Conservation (phyloP, 495 filamentous ascomycete genomes). For the Jackrogersella multiformis region DNA sequence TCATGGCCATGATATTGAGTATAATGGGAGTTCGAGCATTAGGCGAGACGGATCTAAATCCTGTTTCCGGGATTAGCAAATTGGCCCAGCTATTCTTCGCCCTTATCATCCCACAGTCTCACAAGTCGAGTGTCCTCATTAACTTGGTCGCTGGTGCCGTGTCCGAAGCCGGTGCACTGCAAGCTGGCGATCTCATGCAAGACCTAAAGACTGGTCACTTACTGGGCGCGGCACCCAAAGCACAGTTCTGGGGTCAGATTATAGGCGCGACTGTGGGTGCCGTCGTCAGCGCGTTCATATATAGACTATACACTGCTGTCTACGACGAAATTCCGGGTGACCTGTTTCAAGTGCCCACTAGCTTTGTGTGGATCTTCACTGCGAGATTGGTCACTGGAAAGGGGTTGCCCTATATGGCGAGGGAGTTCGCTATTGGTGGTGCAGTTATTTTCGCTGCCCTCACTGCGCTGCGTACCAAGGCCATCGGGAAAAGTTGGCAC, state of each 20-base stretch:
- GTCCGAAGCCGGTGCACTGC: constrained; percentile 82
- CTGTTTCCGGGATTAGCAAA: constrained; percentile 96
- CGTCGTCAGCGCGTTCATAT: constrained; percentile 84
- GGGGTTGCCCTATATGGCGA: constrained; percentile 83
- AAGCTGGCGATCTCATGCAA: constrained; percentile 98
- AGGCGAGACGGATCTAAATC: constrained; percentile 96
- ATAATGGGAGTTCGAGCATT: constrained; percentile 96
- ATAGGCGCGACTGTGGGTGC: constrained; percentile 91
- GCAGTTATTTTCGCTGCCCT: constrained; percentile 73
- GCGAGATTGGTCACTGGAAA: constrained; percentile 93
- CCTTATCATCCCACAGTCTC: constrained; percentile 76
- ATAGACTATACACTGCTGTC: constrained; percentile 88
- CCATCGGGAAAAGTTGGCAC: constrained; percentile 59
- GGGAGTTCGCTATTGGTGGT: constrained; percentile 76
- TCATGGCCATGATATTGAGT: constrained; percentile 86
- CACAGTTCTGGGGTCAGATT: constrained; percentile 96
- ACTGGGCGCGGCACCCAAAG: constrained; percentile 88
- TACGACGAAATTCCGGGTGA: constrained; percentile 88
- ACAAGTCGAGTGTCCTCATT: constrained; percentile 83
- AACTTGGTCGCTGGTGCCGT: constrained; percentile 96
- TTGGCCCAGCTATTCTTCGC: constrained; percentile 95
- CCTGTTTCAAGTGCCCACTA: constrained; percentile 92
- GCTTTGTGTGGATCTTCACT: constrained; percentile 96
- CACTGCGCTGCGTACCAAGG: constrained; percentile 73
- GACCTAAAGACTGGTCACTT: constrained; percentile 97